A percentile compares a stretch with the other conserved stretches of the same genome.
phyloP scores from a whole-genome alignment of 371 early-diverging fungal genomes.

The Mortierella sp. region DNA sequence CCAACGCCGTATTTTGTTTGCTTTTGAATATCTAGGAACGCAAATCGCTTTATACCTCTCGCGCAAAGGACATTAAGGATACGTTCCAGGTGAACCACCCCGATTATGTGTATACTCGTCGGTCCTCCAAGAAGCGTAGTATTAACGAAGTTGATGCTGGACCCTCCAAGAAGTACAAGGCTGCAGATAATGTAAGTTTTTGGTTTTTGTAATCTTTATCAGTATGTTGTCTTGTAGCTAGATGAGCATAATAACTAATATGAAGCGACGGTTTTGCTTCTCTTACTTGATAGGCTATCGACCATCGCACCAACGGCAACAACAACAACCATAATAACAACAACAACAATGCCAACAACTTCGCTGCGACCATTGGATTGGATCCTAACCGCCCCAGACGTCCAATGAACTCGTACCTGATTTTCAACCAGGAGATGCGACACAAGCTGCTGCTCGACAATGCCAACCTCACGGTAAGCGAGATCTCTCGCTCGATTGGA shows the following conservation, averaged over 20 bases:
- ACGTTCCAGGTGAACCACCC: conserved; percentile 65
- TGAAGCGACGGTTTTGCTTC: neutral
- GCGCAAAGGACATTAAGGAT: conserved; percentile 64
- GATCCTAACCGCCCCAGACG: conserved; percentile 66
- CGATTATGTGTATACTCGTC: conserved; percentile 62
- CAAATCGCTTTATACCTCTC: conserved; percentile 59
- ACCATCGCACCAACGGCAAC: neutral
- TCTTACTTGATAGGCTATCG: conserved; percentile 15
- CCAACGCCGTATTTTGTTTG: neutral
- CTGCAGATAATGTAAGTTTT: conserved; percentile 18
- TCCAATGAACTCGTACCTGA: conserved; percentile 76
- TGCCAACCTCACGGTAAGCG: conserved; percentile 68
- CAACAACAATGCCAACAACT: neutral
- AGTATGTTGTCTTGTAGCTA: neutral
- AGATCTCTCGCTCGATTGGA: conserved; percentile 72
- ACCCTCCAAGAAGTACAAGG: conserved; percentile 35
- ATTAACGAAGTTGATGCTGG: conserved; percentile 27
- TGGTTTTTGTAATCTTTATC: neutral
- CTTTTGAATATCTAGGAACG: conserved; percentile 24
- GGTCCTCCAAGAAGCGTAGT: conserved; percentile 55
- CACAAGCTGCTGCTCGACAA: conserved; percentile 66
- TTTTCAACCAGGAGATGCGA: conserved; percentile 76
- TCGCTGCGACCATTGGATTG: conserved; percentile 23
- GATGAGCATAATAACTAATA: neutral
- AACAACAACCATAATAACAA: neutral